Evolutionary conservation across 805 yeast species (phyloP), one percentile per base, ranked within the genome.

Genomic region (Metschnikowia drakensbergensis): DNA sequence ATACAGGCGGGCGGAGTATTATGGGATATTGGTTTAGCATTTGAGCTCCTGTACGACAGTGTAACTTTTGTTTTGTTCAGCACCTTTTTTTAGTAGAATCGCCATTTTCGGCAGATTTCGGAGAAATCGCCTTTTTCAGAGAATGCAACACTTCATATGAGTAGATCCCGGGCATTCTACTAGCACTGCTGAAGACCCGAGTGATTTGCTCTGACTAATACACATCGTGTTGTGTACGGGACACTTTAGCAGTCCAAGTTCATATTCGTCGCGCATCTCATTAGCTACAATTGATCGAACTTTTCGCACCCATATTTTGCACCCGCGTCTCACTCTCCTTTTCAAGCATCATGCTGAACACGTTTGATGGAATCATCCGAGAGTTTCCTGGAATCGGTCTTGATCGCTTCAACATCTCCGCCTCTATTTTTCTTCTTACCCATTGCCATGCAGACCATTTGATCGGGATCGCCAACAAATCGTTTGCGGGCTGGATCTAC

Each of bases 21-120:
- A 80, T 58, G 97, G 97, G 0, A 76, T 89, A 6, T 69, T 92
- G 41, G 89, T 88, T 7, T 56, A 47, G 36, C 22, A n/a, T 17
- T 17, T 17, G 17, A 17, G 17, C 17, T 17, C 17, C 2, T 17
- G 17, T 17, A 17, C 17, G 17, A 17, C 17, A 17, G 17, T 17
- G 17, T 17, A 17, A 17, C 17, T 17, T 17, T 17, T 17, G 17
- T 17, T 2, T 17, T 17, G 17, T 17, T 17, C 17, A 17, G 17
- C 17, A 17, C 17, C 17, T 17, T 17, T 17, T 17, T 17, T 17
- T 17, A n/a, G 17, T 17, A 17, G 17, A 17, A 17, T 17, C 17
- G 17, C 17, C 17, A 1, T 17, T 17, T 17, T 17, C 17, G 17
- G 17, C 17, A 17, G 17, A 17, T 17, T 17, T 17, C 17, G 2